Conservation (phyloP, 257 asterid genomes). For the Verbascum thapsus region DNA sequence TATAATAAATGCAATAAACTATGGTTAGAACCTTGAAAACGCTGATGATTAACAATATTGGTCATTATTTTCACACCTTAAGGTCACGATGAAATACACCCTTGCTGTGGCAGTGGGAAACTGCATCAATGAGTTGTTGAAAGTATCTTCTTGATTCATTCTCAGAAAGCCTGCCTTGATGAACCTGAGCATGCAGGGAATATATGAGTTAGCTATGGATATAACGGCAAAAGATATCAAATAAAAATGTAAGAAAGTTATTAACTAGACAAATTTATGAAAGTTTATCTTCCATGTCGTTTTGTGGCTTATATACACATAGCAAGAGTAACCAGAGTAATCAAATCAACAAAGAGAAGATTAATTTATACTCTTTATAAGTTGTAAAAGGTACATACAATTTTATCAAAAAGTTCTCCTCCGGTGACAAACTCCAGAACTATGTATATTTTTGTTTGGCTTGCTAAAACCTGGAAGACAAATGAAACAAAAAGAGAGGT, state of each 20-base stretch:
- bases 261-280: constrained; percentile 1
- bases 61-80: constrained; percentile 55
- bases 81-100: constrained; percentile 94
- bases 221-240: background rate
- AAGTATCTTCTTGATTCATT: constrained; percentile 79
- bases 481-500: constrained; percentile 13
- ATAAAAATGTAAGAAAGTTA: no score
- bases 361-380: constrained; percentile 8
- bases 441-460: constrained; percentile 72
- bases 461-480: constrained; percentile 69
- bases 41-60: constrained; percentile 19
- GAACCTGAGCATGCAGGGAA: constrained; percentile 57
- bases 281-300: constrained; percentile 6
- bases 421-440: constrained; percentile 90
- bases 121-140: constrained; percentile 94
- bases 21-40: constrained; percentile 31
- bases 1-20: constrained; percentile 35
- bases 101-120: constrained; percentile 87
- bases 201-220: background rate
- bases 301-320: no score
- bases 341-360: constrained; percentile 5
- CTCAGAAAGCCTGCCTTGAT: constrained; percentile 72
- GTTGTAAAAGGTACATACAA: constrained; percentile 54
- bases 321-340: background rate
- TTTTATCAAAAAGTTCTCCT: constrained; percentile 87